A percentile compares a stretch with the other conserved stretches of the same genome.
phyloP scores from a whole-genome alignment of 148 eudicot species.

The Vaccinium vitisidaea region DNA sequence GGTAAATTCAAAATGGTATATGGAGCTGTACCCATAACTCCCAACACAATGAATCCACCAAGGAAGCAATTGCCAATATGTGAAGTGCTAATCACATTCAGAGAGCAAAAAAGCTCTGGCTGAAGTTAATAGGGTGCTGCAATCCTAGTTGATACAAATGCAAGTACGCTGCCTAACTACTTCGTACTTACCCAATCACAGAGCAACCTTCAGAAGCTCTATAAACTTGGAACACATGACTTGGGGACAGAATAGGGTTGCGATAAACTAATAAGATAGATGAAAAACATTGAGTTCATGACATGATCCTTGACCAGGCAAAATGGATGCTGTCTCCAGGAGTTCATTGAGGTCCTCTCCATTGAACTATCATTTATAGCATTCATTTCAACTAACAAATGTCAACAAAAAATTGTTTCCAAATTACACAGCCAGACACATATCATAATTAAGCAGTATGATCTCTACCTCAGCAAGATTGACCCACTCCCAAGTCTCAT shows the following conservation, averaged over 20 bases:
- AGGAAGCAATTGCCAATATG: background rate
- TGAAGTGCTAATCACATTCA: background rate
- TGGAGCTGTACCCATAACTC: background rate
- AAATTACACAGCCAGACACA: background rate
- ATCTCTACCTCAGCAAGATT: slow-evolving; percentile 53
- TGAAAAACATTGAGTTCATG: background rate
- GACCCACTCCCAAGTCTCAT: slow-evolving; percentile 67
- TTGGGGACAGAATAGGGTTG: background rate
- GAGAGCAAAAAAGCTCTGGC: background rate
- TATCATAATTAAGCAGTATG: slow-evolving; percentile 7
- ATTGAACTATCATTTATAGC: background rate
- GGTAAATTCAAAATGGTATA: background rate
- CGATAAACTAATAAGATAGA: background rate
- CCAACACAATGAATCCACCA: background rate
- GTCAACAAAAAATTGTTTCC: background rate
- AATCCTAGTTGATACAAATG: background rate
- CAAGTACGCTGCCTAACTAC: background rate
- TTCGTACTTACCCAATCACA: background rate
- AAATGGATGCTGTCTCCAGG: background rate
- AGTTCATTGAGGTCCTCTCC: background rate
- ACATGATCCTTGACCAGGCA: background rate
- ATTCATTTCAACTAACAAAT: background rate
- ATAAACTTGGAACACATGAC: background rate
- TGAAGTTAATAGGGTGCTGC: background rate
- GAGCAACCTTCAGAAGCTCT: background rate